Percentiles rank a stretch among this genome's conserved stretches.
phyloP scores from a whole-genome alignment of 2,329 filamentous ascomycete species.

The Atkinsonella hypoxylon region DNA sequence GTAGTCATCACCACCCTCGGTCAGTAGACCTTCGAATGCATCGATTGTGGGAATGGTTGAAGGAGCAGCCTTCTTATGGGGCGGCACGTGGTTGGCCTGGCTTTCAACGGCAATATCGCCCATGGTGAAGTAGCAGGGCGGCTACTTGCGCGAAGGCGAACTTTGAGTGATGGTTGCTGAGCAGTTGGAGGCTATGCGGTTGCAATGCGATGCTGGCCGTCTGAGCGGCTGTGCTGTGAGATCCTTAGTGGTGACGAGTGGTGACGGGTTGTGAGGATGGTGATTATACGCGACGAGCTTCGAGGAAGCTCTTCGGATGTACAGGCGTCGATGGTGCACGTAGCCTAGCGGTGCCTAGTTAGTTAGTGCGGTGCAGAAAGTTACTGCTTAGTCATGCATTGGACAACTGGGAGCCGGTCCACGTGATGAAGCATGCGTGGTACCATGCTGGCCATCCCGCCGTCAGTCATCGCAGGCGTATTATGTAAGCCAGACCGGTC shows the following conservation, averaged over 20 bases:
- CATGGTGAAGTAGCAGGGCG: slow-evolving; percentile 42
- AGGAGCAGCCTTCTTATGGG: slow-evolving; percentile 69
- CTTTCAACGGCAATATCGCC: slow-evolving; percentile 79
- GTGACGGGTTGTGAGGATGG: background rate
- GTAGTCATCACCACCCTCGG: slow-evolving; percentile 84
- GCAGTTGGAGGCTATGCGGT: background rate
- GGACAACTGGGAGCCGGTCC: background rate
- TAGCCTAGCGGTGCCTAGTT: slow-evolving; percentile 4
- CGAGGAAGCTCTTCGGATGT: background rate
- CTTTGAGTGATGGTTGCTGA: background rate
- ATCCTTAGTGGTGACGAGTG: too few species aligned
- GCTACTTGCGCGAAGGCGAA: background rate
- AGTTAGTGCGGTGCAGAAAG: background rate
- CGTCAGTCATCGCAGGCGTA: too few species aligned
- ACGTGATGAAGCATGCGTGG: background rate
- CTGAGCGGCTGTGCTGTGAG: too few species aligned
- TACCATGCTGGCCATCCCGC: too few species aligned
- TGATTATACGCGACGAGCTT: background rate
- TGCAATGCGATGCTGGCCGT: too few species aligned
- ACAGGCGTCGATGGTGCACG: slow-evolving; percentile 4
- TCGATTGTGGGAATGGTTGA: slow-evolving; percentile 83
- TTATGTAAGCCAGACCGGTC: too few species aligned
- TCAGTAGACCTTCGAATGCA: slow-evolving; percentile 70
- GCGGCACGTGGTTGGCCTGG: slow-evolving; percentile 58
- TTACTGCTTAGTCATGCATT: slow-evolving; percentile 4